Conservation (phyloP, 176 grass and related monocot species). For the Aegilops longissima region DNA sequence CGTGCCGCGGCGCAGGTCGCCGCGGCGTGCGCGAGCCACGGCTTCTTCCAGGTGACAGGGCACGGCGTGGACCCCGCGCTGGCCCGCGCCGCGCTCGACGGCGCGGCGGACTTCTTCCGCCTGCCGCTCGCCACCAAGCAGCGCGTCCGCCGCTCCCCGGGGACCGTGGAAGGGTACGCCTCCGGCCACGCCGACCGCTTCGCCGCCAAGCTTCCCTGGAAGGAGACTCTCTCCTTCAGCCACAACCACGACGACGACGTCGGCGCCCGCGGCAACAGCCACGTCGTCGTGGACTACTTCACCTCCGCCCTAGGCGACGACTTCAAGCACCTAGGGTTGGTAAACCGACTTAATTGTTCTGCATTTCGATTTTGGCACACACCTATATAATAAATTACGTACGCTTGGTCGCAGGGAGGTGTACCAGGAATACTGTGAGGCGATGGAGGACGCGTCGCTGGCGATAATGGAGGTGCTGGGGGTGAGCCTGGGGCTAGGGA, state of each 20-base stretch:
- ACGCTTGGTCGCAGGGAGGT: slow-evolving; percentile 37
- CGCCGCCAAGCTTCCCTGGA: slow-evolving; percentile 69
- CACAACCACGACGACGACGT: neutral
- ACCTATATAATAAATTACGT: too few species aligned
- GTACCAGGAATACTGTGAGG: slow-evolving; percentile 60
- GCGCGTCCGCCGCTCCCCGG: slow-evolving; percentile 31
- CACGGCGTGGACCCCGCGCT: slow-evolving; percentile 49
- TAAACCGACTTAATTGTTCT: neutral
- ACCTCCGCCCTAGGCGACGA: slow-evolving; percentile 43
- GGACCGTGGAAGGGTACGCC: slow-evolving; percentile 53
- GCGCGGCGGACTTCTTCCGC: slow-evolving; percentile 52
- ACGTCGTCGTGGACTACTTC: slow-evolving; percentile 58
- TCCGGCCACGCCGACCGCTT: slow-evolving; percentile 70
- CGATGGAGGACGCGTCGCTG: slow-evolving; percentile 54
- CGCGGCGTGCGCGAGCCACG: slow-evolving; percentile 53
- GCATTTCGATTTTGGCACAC: neutral
- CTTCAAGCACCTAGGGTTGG: slow-evolving; percentile 72
- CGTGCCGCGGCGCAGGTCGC: slow-evolving; percentile 25
- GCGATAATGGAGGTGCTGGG: slow-evolving; percentile 81
- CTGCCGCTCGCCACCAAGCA: slow-evolving; percentile 55
- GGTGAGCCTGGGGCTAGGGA: slow-evolving; percentile 57
- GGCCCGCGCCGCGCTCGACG: slow-evolving; percentile 41
- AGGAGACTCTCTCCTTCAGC: slow-evolving; percentile 75
- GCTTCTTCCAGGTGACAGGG: slow-evolving; percentile 71
- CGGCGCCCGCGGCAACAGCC: neutral